Conservation (phyloP, 2,329 filamentous ascomycete genomes). For the Trichothecium sympodiale region DNA sequence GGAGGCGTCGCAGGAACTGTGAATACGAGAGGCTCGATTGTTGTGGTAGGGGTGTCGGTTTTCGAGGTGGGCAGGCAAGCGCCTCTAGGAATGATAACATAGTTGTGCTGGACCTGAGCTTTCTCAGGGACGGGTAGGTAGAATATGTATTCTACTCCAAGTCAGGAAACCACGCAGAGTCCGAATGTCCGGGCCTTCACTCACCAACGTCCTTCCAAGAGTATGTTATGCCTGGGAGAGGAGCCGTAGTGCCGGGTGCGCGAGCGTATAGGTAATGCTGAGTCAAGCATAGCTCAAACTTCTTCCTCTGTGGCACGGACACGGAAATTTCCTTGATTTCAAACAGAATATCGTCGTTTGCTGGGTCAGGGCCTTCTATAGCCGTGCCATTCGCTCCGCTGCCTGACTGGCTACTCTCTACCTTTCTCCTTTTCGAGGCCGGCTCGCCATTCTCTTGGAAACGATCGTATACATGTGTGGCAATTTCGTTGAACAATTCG, state of each 20-base stretch:
- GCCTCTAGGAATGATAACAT: slow-evolving; percentile 48
- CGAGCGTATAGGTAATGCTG: slow-evolving; percentile 47
- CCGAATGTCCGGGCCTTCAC: slow-evolving; percentile 9
- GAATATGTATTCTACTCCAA: slow-evolving; percentile 43
- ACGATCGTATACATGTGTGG: slow-evolving; percentile 35
- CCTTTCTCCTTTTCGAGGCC: slow-evolving; percentile 39
- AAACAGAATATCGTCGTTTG: slow-evolving; percentile 41
- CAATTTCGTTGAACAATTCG: slow-evolving; percentile 46
- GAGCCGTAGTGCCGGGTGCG: slow-evolving; percentile 36
- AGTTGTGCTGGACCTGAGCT: slow-evolving; percentile 54
- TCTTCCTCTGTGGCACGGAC: slow-evolving; percentile 57
- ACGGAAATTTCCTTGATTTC: slow-evolving; percentile 57
- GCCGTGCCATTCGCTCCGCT: slow-evolving; percentile 9
- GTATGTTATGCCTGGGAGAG: slow-evolving; percentile 43
- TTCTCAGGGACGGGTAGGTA: slow-evolving; percentile 56
- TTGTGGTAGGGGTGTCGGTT: slow-evolving; percentile 21
- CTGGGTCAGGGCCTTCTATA: slow-evolving; percentile 18
- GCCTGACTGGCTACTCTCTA: slow-evolving; percentile 24
- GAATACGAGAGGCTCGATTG: slow-evolving; percentile 50
- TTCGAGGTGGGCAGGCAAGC: slow-evolving; percentile 38
- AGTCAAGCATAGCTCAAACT: slow-evolving; percentile 55
- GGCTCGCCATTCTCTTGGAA: slow-evolving; percentile 30
- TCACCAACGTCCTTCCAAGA: slow-evolving; percentile 52
- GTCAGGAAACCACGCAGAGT: too few species aligned
- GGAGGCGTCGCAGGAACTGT: slow-evolving; percentile 49